A percentile compares a stretch with the other conserved stretches of the same genome.
phyloP scores from a whole-genome alignment of 2,329 filamentous ascomycete genomes.

The Talaromyces sp. region DNA sequence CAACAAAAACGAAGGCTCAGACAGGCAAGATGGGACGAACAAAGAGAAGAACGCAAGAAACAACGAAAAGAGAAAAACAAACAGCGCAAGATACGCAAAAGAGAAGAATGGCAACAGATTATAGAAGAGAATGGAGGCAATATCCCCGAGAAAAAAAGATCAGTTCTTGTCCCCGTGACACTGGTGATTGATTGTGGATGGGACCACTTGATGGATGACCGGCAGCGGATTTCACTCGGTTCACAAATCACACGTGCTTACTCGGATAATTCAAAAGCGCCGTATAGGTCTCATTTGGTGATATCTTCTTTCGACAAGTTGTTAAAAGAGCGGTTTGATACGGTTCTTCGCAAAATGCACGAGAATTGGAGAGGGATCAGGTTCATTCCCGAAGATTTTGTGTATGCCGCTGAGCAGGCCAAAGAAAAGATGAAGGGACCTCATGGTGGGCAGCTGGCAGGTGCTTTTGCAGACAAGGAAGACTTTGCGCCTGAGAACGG shows the following conservation, averaged over 20 bases:
- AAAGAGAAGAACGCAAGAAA: conserved; percentile 59
- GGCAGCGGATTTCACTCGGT: conserved; percentile 78
- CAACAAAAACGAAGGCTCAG: conserved; percentile 76
- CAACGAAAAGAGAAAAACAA: conserved; percentile 58
- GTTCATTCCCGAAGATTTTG: conserved; percentile 73
- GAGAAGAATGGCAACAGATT: conserved; percentile 39
- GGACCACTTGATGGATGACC: conserved; percentile 83
- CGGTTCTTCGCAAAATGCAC: conserved; percentile 68
- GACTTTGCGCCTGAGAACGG: conserved; percentile 42
- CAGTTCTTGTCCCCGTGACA: conserved; percentile 68
- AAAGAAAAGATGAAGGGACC: conserved; percentile 64
- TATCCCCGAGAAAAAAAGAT: conserved; percentile 29
- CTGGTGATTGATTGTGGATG: conserved; percentile 90
- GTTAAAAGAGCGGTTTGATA: conserved; percentile 77
- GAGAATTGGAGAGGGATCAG: conserved; percentile 74
- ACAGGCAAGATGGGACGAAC: conserved; percentile 72
- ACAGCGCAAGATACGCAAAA: conserved; percentile 53
- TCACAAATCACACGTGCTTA: conserved; percentile 85
- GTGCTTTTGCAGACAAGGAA: conserved; percentile 52
- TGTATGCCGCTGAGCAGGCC: conserved; percentile 64
- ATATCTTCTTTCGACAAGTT: conserved; percentile 74
- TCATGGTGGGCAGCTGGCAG: conserved; percentile 58
- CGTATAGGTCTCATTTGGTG: conserved; percentile 68
- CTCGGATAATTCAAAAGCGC: conserved; percentile 74
- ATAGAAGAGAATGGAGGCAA: conserved; percentile 31